Base-by-base conservation (phyloP, 768 basidiomycete species). In the Leccinum broughii region DNA sequence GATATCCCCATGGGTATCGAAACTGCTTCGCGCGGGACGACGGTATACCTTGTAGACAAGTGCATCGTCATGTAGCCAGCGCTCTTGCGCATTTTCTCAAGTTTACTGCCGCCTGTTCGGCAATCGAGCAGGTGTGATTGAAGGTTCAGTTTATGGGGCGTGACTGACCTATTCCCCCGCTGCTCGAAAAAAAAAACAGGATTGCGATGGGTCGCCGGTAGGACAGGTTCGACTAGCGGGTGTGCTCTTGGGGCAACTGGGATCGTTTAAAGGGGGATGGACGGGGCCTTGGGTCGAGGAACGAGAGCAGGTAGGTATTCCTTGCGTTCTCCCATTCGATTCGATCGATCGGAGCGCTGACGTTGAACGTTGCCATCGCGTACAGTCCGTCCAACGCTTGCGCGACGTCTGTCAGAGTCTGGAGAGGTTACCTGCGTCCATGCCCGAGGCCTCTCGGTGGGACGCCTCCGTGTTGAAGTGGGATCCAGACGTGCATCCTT, bases 241-340 rank as follows among this genome's bases (percentile, higher is more conserved):
- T 1, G 65, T 70, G 13, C 75, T 85, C 4, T 64, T 85, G 54
- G 58, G 14, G 41, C 62, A 46, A 28, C 78, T 51, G 56, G 74
- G 35, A 54, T 72, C 66, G 6, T 63, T 66, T 20, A 60, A 65
- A 3, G 75, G 77, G 5, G 79, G 79, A 0, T 80, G 77, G 76
- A 81, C 79, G 1, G 81, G 78, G 1, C 65, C 72, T 13, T 85
- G 83, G 82, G 76, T 72, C 14, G 72, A 73, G 22, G 83, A 85
- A 61, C 76, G 85, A 52, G 70, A 75, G 54, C 72, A 78, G 72
- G 85, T 85, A 53, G 46, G 11, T 62, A 32, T 24, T 17, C 24
- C 17, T 55, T 26, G 7, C 3, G 3, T 4, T n/a, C 10, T n/a
- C n/a, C 9, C 9, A 44, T n/a, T 44, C n/a, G 5, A 15, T 5